Conservation (phyloP, 768 basidiomycete species). For the Russula dissimulans region DNA sequence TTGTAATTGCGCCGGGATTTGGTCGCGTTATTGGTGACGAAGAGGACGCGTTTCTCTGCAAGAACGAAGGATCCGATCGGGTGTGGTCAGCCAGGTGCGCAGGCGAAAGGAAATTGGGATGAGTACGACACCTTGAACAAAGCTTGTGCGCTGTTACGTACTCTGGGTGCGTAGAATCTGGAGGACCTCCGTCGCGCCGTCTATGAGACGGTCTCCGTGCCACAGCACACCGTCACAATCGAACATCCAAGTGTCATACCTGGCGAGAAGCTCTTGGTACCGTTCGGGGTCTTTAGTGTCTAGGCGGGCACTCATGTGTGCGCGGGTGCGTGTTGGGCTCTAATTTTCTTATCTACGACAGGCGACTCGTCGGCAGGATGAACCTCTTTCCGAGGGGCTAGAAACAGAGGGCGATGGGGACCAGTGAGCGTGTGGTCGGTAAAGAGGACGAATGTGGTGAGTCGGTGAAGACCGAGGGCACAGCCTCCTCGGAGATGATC, state of each 20-base stretch:
- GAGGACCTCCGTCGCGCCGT: conserved; percentile 71
- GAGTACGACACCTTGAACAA: background rate
- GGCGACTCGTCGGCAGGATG: background rate
- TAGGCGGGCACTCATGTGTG: conserved; percentile 16
- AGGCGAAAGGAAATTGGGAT: background rate
- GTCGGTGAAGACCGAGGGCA: background rate
- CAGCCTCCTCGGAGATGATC: conserved; percentile 5
- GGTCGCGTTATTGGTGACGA: conserved; percentile 96
- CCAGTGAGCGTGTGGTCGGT: background rate
- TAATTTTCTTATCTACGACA: background rate
- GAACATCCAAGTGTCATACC: conserved; percentile 91
- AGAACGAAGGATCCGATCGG: conserved; percentile 4
- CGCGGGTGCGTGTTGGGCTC: background rate
- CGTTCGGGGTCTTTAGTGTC: conserved; percentile 17
- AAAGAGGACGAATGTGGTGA: background rate
- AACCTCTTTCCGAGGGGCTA: background rate
- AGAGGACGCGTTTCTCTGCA: conserved; percentile 55
- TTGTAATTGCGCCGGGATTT: conserved; percentile 87
- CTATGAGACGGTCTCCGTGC: conserved; percentile 72
- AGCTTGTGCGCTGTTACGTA: conserved; percentile 31
- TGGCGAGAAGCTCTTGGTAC: conserved; percentile 35
- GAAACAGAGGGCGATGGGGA: background rate
- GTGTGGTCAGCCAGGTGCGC: background rate
- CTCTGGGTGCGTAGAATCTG: conserved; percentile 60
- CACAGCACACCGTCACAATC: conserved; percentile 96